Evolutionary conservation across 1,139 yeast genomes (phyloP).

Genomic region (Arxiozyma bovina): DNA sequence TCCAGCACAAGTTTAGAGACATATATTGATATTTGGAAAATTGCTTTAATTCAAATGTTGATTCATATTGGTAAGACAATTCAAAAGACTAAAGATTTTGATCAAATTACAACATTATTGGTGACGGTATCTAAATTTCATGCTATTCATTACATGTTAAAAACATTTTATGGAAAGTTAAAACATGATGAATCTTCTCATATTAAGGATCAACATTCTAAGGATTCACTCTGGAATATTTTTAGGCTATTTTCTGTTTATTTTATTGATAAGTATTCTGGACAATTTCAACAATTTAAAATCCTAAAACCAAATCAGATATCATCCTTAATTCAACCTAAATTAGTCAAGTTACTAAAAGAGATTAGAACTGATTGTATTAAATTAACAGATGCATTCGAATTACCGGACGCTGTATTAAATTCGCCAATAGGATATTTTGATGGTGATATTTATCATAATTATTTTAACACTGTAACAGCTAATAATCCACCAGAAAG

Average conservation of each 20-base stretch:
- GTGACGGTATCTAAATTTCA: conserved; percentile 53
- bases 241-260: conserved; percentile 58
- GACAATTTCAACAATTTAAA: conserved; percentile 62
- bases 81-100: conserved; percentile 42
- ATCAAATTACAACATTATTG: conserved; percentile 51
- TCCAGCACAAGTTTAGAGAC: conserved; percentile 26
- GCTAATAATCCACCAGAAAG: conserved; percentile 37
- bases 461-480: conserved; percentile 49
- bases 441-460: conserved; percentile 80
- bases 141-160: conserved; percentile 45
- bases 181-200: conserved; percentile 18
- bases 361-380: conserved; percentile 62
- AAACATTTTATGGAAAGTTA: conserved; percentile 28
- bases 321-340: conserved; percentile 38
- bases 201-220: conserved; percentile 28
- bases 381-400: conserved; percentile 84
- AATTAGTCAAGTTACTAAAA: conserved; percentile 39
- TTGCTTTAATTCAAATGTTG: conserved; percentile 41
- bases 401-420: conserved; percentile 73
- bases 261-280: conserved; percentile 67
- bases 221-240: conserved; percentile 39
- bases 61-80: conserved; percentile 40
- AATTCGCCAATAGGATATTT: conserved; percentile 79
- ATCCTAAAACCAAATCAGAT: conserved; percentile 44
- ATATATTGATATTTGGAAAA: conserved; percentile 39